Evolutionary conservation across 2,329 filamentous ascomycete species (phyloP).

Genomic region (Mollisia scopiformis): DNA sequence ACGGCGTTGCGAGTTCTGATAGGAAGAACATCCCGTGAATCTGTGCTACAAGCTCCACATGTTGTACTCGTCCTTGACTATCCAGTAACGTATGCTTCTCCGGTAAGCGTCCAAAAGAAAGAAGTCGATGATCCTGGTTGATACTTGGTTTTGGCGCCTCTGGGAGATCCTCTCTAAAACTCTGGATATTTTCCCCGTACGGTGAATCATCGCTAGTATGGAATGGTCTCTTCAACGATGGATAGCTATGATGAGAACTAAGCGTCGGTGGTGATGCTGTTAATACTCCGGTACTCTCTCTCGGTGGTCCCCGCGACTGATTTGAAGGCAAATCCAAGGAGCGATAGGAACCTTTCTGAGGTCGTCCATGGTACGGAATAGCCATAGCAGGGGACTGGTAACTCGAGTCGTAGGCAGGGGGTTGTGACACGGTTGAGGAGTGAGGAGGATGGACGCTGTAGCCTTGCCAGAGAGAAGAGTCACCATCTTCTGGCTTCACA

Average conservation of each 20-base stretch:
- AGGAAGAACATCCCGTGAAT: constrained; percentile 90
- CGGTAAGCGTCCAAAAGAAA: constrained; percentile 35
- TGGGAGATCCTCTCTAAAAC: constrained; percentile 35
- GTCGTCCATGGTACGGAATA: constrained; percentile 31
- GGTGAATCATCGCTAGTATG: constrained; percentile 30
- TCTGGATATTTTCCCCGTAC: constrained; percentile 33
- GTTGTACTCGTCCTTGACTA: constrained; percentile 49
- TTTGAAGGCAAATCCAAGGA: constrained; percentile 36
- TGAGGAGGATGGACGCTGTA: constrained; percentile 33
- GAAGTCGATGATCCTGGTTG: constrained; percentile 37
- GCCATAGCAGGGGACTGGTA: constrained; percentile 29
- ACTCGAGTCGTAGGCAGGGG: constrained; percentile 30
- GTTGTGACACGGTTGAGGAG: constrained; percentile 25
- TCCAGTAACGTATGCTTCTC: constrained; percentile 52
- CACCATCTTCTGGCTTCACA: constrained; percentile 37
- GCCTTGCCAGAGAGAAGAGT: constrained; percentile 36
- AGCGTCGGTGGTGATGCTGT: constrained; percentile 33
- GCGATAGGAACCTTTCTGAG: constrained; percentile 33
- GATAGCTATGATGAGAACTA: constrained; percentile 36
- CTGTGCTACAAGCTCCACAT: constrained; percentile 63
- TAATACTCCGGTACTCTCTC: constrained; percentile 28
- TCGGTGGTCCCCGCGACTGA: constrained; percentile 25
- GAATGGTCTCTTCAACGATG: constrained; percentile 37
- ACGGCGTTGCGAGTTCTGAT: constrained; percentile 58
- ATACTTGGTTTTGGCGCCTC: constrained; percentile 35